Percentiles rank a stretch among this genome's conserved stretches.
These are phyloP conservation scores for Butyriboletus appendiculatus DNA, from an alignment of 1,284 basidiomycete species.

Conservation along the genomic window DNA sequence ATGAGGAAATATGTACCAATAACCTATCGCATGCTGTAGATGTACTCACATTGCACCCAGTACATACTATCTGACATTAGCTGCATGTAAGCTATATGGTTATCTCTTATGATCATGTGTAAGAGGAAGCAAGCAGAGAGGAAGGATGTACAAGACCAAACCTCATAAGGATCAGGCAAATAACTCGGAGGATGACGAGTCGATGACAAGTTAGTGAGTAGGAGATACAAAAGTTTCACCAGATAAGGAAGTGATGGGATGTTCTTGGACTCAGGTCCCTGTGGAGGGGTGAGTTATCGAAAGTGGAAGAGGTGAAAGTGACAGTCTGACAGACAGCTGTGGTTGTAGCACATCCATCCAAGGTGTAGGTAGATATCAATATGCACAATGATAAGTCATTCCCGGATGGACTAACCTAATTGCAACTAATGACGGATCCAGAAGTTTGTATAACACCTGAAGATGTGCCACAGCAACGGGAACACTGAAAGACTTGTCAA, in stretches of 20 bases:
- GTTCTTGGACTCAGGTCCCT: slow-evolving; percentile 30
- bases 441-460: slow-evolving; percentile 30
- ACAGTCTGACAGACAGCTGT: slow-evolving; percentile 6
- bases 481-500: slow-evolving; percentile 29
- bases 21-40: background rate
- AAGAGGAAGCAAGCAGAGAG: slow-evolving; percentile 59
- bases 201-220: slow-evolving; percentile 25
- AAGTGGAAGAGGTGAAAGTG: background rate
- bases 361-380: slow-evolving; percentile 1
- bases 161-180: slow-evolving; percentile 37
- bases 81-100: too few species aligned
- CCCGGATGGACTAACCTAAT: slow-evolving; percentile 14
- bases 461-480: slow-evolving; percentile 25
- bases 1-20: background rate
- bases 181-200: slow-evolving; percentile 36
- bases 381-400: slow-evolving; percentile 15
- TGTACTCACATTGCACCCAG: background rate
- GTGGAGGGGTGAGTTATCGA: slow-evolving; percentile 2
- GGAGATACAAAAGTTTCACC: too few species aligned
- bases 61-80: too few species aligned
- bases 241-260: slow-evolving; percentile 29
- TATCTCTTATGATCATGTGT: too few species aligned
- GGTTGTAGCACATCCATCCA: background rate
- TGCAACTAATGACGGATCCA: slow-evolving; percentile 15
- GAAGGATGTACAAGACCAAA: slow-evolving; percentile 52